Base-by-base conservation (phyloP, 106 monocot species). In the Allium fistulosum region DNA sequence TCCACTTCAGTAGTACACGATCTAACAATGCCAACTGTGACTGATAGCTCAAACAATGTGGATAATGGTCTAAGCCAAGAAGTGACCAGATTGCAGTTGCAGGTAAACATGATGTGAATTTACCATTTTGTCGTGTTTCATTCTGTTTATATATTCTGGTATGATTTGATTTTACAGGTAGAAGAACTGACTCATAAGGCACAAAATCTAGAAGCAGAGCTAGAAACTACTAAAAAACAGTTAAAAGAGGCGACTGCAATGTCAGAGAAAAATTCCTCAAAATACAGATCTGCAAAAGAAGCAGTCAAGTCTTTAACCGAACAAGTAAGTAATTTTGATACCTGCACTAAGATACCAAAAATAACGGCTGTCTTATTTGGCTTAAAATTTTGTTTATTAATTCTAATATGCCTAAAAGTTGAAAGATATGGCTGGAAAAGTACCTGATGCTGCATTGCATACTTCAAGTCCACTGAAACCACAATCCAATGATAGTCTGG, bases 361-460 rank as follows among this genome's bases (percentile, higher is more conserved):
- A 37, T 37, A 37, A 37, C 37, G 5, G 37, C 5, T 2, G 37
- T 37, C 37, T 5, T 37, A 37, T 37, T 37, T 5, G 37, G 37
- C 37, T 4, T 37, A 37, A 22, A 37, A 37, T 37, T 37, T 37
- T 37, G 37, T 37, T 37, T 2, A 37, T 37, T 37, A 37, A 37
- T 37, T 37, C 2, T 37, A 37, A 37, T 37, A 37, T 37, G 37
- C 37, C 2, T 37, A 37, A 4, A 37, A 89, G 88, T 57, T 89
- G 77, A 87, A 92, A 69, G 87, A 78, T 69, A 65, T 88, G 74
- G 78, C 79, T 51, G 81, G 78, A 80, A 84, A 66, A 61, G 49
- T 58, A 71, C 72, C 76, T 65, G 81, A 74, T 52, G 71, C 10
- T 26, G 65, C 16, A 10, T 17, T 63, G 53, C 46, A 45, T 37